Conservation (phyloP, 2,329 filamentous ascomycete genomes). For the Alternaria arborescens region DNA sequence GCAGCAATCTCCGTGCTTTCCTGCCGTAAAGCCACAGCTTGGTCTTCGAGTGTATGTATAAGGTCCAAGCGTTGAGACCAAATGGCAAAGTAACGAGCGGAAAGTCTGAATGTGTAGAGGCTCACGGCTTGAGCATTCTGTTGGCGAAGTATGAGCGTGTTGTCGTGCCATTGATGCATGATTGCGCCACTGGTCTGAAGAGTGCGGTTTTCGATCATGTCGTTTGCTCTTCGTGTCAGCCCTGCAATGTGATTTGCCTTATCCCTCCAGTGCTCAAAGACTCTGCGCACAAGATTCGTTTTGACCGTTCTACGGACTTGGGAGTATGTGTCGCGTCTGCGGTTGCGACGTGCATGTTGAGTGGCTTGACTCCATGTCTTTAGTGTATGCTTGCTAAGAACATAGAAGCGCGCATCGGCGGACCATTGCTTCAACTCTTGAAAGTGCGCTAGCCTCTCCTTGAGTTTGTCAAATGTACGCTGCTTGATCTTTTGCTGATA, state of each 20-base stretch:
- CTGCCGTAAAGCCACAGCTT: slow-evolving; percentile 58
- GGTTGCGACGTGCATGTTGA: slow-evolving; percentile 59
- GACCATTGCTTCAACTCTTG: slow-evolving; percentile 62
- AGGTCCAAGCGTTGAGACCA: slow-evolving; percentile 38
- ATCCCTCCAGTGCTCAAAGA: slow-evolving; percentile 51
- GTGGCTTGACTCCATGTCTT: slow-evolving; percentile 63
- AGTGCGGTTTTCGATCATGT: slow-evolving; percentile 33
- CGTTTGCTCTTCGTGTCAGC: slow-evolving; percentile 45
- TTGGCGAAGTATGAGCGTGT: slow-evolving; percentile 39
- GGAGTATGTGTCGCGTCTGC: slow-evolving; percentile 65
- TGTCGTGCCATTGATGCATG: slow-evolving; percentile 56
- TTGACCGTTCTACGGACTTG: slow-evolving; percentile 63
- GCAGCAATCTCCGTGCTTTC: slow-evolving; percentile 59
- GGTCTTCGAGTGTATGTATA: slow-evolving; percentile 46
- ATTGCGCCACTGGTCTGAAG: slow-evolving; percentile 40
- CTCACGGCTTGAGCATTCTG: slow-evolving; percentile 35
- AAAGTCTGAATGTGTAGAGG: slow-evolving; percentile 38
- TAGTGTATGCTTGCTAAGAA: slow-evolving; percentile 59
- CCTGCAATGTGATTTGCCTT: slow-evolving; percentile 28
- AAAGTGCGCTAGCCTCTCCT: slow-evolving; percentile 53
- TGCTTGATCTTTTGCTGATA: slow-evolving; percentile 54
- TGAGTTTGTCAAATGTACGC: slow-evolving; percentile 47
- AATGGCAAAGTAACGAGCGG: slow-evolving; percentile 37
- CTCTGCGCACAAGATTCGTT: slow-evolving; percentile 58
- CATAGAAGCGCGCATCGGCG: slow-evolving; percentile 65